Evolutionary conservation across 768 basidiomycete species (phyloP).

Genomic region (Russula earlei): DNA sequence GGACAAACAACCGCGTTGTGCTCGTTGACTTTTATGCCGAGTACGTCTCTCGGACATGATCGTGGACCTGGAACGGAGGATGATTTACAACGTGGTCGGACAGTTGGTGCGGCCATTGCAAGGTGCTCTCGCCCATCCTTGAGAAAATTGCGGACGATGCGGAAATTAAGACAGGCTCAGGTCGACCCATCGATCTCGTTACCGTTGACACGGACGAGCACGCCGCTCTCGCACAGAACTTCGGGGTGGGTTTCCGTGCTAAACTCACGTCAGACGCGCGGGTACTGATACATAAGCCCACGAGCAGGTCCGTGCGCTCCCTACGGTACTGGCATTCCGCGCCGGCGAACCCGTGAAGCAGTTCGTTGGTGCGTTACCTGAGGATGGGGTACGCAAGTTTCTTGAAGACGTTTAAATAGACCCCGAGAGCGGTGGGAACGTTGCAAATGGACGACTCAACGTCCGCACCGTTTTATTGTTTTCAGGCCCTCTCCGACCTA

Average conservation of each 20-base stretch:
- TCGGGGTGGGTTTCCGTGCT: constrained; percentile 31
- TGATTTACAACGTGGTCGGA: not conserved
- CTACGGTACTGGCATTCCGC: constrained; percentile 71
- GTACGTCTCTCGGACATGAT: constrained; percentile 31
- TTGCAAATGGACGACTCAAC: no score
- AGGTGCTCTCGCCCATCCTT: constrained; percentile 58
- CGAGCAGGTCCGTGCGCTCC: constrained; percentile 57
- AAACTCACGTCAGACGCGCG: not conserved
- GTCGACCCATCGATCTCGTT: constrained; percentile 56
- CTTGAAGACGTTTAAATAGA: constrained; percentile 19
- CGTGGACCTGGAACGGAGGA: not conserved
- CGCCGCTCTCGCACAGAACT: constrained; percentile 38
- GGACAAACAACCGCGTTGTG: constrained; percentile 42
- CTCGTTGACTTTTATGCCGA: constrained; percentile 78
- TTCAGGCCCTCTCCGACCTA: no score
- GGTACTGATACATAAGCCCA: not conserved
- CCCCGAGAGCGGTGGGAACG: no score
- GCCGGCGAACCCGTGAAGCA: constrained; percentile 48
- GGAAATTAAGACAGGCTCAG: constrained; percentile 38
- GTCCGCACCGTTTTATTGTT: no score
- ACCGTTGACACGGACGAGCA: constrained; percentile 60
- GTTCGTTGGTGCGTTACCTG: constrained; percentile 41
- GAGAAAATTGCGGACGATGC: constrained; percentile 45
- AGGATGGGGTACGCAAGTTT: constrained; percentile 24
- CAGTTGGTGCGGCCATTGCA: constrained; percentile 79